These are phyloP conservation scores for Entonaema liquescens DNA, from an alignment of 495 filamentous ascomycete genomes.

Conservation along the genomic window DNA sequence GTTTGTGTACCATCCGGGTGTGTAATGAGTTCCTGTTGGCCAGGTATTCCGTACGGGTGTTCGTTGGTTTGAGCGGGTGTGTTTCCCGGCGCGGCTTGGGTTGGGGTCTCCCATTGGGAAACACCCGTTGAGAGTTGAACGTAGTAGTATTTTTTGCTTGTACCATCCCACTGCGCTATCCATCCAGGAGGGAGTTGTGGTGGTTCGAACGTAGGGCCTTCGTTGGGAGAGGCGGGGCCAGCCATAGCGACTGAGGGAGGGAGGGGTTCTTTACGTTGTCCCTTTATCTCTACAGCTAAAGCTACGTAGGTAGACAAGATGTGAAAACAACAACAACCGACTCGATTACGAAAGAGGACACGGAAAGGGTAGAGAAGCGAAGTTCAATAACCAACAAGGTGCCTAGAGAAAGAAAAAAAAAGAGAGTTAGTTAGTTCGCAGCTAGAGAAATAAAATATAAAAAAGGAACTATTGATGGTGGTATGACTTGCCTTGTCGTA, in stretches of 20 bases:
- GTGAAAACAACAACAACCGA: constrained; percentile 6
- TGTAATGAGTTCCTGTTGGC: constrained; percentile 56
- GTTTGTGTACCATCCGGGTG: constrained; percentile 63
- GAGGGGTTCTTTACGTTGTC: constrained; percentile 33
- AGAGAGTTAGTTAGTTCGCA: constrained; percentile 11
- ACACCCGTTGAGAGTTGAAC: constrained; percentile 78
- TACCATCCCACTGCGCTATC: constrained; percentile 85
- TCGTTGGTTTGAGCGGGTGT: constrained; percentile 58
- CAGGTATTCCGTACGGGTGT: constrained; percentile 62
- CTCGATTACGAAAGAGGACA: constrained; percentile 8
- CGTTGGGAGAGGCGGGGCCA: constrained; percentile 65
- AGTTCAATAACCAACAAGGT: constrained; percentile 4
- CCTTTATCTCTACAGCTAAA: constrained; percentile 17
- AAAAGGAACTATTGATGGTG: constrained; percentile 17
- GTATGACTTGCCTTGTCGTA: constrained; percentile 23
- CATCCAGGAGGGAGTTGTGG: constrained; percentile 76
- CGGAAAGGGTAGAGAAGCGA: neutral
- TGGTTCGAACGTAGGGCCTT: constrained; percentile 75
- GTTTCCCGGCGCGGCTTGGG: constrained; percentile 64
- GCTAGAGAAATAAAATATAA: neutral
- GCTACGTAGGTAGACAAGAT: constrained; percentile 17
- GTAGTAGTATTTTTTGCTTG: constrained; percentile 78
- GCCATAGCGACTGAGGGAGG: constrained; percentile 51
- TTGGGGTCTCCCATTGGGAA: constrained; percentile 82
- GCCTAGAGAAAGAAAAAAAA: constrained; percentile 19